Base-by-base conservation (phyloP, 2,329 filamentous ascomycete species). In the Triangularia setosa region DNA sequence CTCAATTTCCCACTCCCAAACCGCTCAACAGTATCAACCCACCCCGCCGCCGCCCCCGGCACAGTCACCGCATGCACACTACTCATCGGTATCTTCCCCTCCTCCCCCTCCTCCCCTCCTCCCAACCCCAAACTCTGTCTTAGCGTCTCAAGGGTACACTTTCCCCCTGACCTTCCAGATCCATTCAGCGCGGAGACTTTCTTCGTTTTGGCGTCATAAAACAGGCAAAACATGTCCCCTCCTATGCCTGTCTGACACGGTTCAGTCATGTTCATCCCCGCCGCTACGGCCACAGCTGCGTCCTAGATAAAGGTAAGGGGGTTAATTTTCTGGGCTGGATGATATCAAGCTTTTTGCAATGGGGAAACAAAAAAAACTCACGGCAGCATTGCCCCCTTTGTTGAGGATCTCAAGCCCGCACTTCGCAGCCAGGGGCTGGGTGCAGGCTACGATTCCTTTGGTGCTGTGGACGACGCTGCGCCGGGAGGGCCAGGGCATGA, bases 161-260 rank as follows among this genome's bases (percentile, higher is more conserved):
- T 87, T 60, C 79, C 82, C 4, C 91, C 88, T 3, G 92, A 87
- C 27, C 95, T 88, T n/a, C 95, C 95, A 1, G 93, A 97, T 21
- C 93, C 95, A 76, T 99, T 99, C 76, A 98, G 80, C 9, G 93
- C 91, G 62, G 88, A 89, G 8, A 98, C 89, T 68, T 90, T 90
- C 73, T 90, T 90, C 0, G 89, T 91, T 70, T 89, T 85, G 52
- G 92, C 92, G 74, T 96, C 86, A 80, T 94, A 98, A 82, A 87
- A 97, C 35, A 98, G 86, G 76, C 93, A 93, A 79, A 98, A 99
- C 88, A 97, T 93, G 78, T 99, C 95, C 67, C 95, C 95, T 64
- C 95, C 95, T 65, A 99, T 97, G 48, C 95, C 95, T 0, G 95
- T 98, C 5, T 91, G 95, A 65, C 88, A 88, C 7, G 95, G 95